Evolutionary conservation across 2,329 filamentous ascomycete genomes (phyloP).

Genomic region (Colletotrichum lupini): DNA sequence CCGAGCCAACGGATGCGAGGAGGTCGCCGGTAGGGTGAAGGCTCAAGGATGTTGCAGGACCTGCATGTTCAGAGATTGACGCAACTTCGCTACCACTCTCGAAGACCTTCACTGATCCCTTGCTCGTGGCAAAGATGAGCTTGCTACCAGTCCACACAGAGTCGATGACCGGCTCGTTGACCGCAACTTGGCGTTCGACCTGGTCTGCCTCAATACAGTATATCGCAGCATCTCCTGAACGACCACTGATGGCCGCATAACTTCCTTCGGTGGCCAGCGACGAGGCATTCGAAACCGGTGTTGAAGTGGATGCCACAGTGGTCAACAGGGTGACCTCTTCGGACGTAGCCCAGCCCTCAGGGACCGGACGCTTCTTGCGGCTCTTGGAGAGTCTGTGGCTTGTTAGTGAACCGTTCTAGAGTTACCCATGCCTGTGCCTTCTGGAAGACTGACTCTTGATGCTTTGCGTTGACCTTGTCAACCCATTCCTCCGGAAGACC

Average conservation of each 20-base stretch:
- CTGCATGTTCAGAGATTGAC: constrained; percentile 84
- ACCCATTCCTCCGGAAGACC: constrained; percentile 78
- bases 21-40: constrained; percentile 86
- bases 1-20: constrained; percentile 85
- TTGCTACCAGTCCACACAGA: constrained; percentile 74
- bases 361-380: constrained; percentile 88
- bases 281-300: constrained; percentile 60
- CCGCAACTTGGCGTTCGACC: constrained; percentile 74
- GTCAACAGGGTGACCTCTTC: constrained; percentile 72
- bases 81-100: constrained; percentile 76
- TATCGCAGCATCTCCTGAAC: constrained; percentile 78
- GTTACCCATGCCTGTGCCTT: not conserved
- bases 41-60: constrained; percentile 80
- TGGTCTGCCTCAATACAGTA: constrained; percentile 78
- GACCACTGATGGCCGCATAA: constrained; percentile 78
- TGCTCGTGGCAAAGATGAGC: constrained; percentile 78
- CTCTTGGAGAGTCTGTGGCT: constrained; percentile 80
- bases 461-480: constrained; percentile 81
- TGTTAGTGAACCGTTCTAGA: constrained; percentile 23
- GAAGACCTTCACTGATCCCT: constrained; percentile 84
- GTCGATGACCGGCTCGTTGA: constrained; percentile 75
- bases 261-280: constrained; percentile 66
- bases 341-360: constrained; percentile 83
- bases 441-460: constrained; percentile 73
- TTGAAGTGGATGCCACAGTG: constrained; percentile 55